Percentiles rank a stretch among this genome's conserved stretches.
These are phyloP conservation scores for Gorgonomyces haynaldii DNA, from an alignment of 192 early-diverging fungal species.

Conservation along the genomic window DNA sequence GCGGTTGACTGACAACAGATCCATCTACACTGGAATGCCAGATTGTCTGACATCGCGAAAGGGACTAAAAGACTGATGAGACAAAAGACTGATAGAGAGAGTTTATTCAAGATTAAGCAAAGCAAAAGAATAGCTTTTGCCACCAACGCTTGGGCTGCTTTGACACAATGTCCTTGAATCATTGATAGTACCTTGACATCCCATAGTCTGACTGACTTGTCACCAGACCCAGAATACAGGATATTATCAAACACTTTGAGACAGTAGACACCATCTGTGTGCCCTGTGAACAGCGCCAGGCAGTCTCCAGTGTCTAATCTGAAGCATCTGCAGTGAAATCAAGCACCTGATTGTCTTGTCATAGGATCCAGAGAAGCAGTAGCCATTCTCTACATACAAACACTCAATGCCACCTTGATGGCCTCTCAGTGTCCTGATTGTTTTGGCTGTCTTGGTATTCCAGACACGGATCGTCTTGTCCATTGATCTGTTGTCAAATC, in stretches of 20 bases:
- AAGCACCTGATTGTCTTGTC: constrained; percentile 35
- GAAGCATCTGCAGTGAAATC: constrained; percentile 20
- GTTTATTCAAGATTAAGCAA: too few relatives aligned
- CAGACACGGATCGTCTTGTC: constrained; percentile 40
- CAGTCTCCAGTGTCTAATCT: constrained; percentile 37
- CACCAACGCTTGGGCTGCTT: constrained; percentile 2
- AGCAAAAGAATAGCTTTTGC: constrained; percentile 4
- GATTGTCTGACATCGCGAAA: too few relatives aligned
- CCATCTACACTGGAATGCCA: too few relatives aligned
- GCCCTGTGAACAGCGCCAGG: constrained; percentile 29
- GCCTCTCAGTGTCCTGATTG: constrained; percentile 21
- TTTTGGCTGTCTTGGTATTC: constrained; percentile 26
- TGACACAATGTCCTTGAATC: constrained; percentile 4
- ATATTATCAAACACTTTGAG: constrained; percentile 25
- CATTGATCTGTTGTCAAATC: constrained; percentile 26
- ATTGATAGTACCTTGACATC: constrained; percentile 14
- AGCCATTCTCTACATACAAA: constrained; percentile 16
- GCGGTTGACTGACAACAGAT: too few relatives aligned
- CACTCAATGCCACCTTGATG: constrained; percentile 40
- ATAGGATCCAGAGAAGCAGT: constrained; percentile 41
- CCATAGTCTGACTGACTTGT: constrained; percentile 35
- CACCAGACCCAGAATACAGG: constrained; percentile 36
- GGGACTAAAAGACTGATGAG: too few relatives aligned
- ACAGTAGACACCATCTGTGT: constrained; percentile 47
- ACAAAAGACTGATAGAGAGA: too few relatives aligned